A percentile compares a stretch with the other conserved stretches of the same genome.
Evolutionary conservation across 1,284 basidiomycete genomes (phyloP).

Genomic region (Sanghuangporus weigelae): DNA sequence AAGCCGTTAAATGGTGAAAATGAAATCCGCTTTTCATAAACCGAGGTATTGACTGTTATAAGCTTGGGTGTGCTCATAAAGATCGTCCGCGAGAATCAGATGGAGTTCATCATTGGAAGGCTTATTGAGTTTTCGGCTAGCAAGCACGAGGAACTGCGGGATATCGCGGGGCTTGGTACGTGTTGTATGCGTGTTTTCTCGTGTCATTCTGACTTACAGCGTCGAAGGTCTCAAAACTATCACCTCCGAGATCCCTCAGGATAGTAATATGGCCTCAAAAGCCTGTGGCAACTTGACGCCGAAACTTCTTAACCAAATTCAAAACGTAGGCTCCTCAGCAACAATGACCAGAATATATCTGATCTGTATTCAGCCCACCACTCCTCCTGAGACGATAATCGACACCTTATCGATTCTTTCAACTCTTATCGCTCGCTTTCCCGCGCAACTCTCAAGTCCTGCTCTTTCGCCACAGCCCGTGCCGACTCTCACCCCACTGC

Average conservation of each 20-base stretch:
- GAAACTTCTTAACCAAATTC: slow-evolving; percentile 74
- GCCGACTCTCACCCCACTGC: slow-evolving; percentile 67
- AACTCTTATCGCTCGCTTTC: slow-evolving; percentile 88
- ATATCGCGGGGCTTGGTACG: slow-evolving; percentile 89
- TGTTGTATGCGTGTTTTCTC: slow-evolving; percentile 15
- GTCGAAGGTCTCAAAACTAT: slow-evolving; percentile 86
- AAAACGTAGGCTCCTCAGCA: slow-evolving; percentile 49
- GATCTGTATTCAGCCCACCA: slow-evolving; percentile 43
- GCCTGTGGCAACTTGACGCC: slow-evolving; percentile 85
- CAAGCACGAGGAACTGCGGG: slow-evolving; percentile 85
- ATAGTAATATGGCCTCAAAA: slow-evolving; percentile 71
- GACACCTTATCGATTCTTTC: slow-evolving; percentile 90
- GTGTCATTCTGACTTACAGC: background rate
- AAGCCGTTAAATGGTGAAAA: slow-evolving; percentile 87
- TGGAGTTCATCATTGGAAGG: slow-evolving; percentile 83
- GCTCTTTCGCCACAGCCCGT: slow-evolving; percentile 52
- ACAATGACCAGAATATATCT: slow-evolving; percentile 14
- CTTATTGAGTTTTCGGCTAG: slow-evolving; percentile 81
- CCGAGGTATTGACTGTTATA: slow-evolving; percentile 14
- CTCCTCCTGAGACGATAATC: slow-evolving; percentile 79
- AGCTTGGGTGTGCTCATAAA: slow-evolving; percentile 86
- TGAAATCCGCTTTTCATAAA: slow-evolving; percentile 11
- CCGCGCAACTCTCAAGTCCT: slow-evolving; percentile 45
- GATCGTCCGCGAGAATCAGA: slow-evolving; percentile 76
- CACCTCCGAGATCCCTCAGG: slow-evolving; percentile 80